Percentiles rank a stretch among this genome's conserved stretches.
Conservation (phyloP, 495 filamentous ascomycete species). For the Aspergillus incahuasiensis region DNA sequence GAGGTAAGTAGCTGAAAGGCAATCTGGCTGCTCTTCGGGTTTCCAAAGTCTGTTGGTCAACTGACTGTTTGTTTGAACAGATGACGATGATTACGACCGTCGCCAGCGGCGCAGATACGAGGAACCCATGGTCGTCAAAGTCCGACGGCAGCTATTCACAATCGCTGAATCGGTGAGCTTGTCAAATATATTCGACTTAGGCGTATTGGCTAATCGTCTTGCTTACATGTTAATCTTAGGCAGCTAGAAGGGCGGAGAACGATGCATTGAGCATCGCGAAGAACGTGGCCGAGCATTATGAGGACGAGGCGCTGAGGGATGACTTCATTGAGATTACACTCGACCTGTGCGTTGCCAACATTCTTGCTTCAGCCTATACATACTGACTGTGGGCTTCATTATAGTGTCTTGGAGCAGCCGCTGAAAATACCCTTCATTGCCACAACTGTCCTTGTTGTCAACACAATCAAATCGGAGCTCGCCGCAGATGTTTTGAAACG, state of each 20-base stretch:
- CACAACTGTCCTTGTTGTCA: constrained; percentile 69
- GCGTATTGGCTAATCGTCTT: not conserved
- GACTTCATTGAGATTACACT: constrained; percentile 67
- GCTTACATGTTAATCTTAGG: constrained; percentile 36
- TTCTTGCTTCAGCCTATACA: too few species aligned
- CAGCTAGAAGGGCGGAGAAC: constrained; percentile 74
- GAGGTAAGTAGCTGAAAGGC: constrained; percentile 36
- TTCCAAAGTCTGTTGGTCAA: not conserved
- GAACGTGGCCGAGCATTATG: constrained; percentile 70
- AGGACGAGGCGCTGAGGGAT: constrained; percentile 67
- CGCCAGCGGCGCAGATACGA: constrained; percentile 74
- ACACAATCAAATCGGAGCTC: constrained; percentile 68
- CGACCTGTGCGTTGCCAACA: constrained; percentile 57
- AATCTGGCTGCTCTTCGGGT: not conserved
- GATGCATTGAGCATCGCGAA: constrained; percentile 73
- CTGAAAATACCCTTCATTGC: constrained; percentile 94
- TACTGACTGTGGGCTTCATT: constrained; percentile 5
- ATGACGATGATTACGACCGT: constrained; percentile 73
- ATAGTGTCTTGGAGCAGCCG: constrained; percentile 75
- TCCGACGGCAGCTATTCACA: constrained; percentile 74
- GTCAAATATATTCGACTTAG: constrained; percentile 4
- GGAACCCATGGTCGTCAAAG: constrained; percentile 66
- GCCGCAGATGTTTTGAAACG: constrained; percentile 61
- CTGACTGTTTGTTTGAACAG: constrained; percentile 31
- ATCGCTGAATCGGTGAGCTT: constrained; percentile 75